Evolutionary conservation across 148 eudicot species (phyloP), one percentile per base, ranked within the genome.

Genomic region (Chenopodium berlandieri): DNA sequence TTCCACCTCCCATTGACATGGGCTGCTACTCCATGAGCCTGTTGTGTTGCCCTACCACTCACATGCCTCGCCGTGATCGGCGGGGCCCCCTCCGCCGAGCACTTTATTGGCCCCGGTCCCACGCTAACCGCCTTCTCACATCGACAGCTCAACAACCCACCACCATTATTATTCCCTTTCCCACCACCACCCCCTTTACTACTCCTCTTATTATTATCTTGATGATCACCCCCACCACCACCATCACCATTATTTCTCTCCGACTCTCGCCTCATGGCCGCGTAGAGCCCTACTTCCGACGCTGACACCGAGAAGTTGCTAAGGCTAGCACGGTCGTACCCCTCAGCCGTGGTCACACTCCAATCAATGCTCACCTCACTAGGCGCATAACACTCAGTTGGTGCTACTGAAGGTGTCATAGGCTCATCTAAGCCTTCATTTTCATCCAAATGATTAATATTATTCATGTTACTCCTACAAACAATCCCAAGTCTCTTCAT

Each of bases 331-430:
- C 88, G 84, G 73, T 92, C 98, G 48, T 89, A 94, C 19, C 94
- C 97, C 79, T 94, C 97, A 14, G 94, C 98, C 0, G 98, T 94
- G 8, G 94, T 90, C 27, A 94, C 97, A 82, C 98, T 94, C 97
- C 98, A 94, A 75, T 90, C 97, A 9, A 94, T 82, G 82, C 98
- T 94, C 0, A 89, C 95, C 81, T 94, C 98, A 84, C 93, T 91
- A 69, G 98, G 97, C 62, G 92, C 92, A 69, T 94, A 94, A 37
- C 97, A 89, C 71, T 92, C 98, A 4, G 92, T 91, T 5, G 87
- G 89, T 0, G 90, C 90, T 4, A 91, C 78, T 30, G 92, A 90
- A 62, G 91, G 89, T 65, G 94, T 91, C 84, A 77, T 77, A 44
- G 86, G 80, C 80, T 81, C 86, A 27, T 77, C 81, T 16, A 81